These are phyloP conservation scores for Blastocystis sp. DNA, from an alignment of 352 stramenopile species.

Conservation along the genomic window DNA sequence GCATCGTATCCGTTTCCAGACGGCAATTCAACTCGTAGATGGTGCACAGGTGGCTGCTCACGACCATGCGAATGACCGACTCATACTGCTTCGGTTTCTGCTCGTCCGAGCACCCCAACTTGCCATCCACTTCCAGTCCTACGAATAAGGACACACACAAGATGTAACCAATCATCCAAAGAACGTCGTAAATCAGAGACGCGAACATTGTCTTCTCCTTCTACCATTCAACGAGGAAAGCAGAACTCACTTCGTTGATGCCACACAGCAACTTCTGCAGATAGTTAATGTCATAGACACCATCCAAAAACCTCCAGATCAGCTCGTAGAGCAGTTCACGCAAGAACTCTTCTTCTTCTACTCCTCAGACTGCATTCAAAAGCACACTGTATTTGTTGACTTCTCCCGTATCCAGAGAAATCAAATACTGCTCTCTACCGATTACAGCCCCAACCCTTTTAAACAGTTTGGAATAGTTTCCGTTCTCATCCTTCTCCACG, in stretches of 20 bases:
- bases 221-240: not conserved
- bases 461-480: conserved; percentile 8
- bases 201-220: not conserved
- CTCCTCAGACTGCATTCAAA: not conserved
- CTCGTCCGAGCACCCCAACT: conserved; percentile 4
- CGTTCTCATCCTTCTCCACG: not conserved
- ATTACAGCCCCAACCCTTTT: not conserved
- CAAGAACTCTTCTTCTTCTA: not conserved
- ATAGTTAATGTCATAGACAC: not conserved
- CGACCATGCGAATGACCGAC: conserved; percentile 1
- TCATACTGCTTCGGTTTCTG: not conserved
- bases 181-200: not conserved
- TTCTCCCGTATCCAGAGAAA: not conserved
- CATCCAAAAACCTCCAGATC: conserved; percentile 40
- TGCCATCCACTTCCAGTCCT: conserved; percentile 42
- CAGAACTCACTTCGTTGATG: conserved; percentile 16
- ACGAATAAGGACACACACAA: not conserved
- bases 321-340: conserved; percentile 46
- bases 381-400: conserved; percentile 10
- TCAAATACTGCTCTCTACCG: conserved; percentile 3
- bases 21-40: conserved; percentile 21
- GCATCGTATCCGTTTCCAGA: conserved; percentile 56
- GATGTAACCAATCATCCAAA: conserved; percentile 47
- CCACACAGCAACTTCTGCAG: not conserved
- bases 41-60: not conserved